Percentiles rank a stretch among this genome's conserved stretches.
Evolutionary conservation across 2,329 filamentous ascomycete species (phyloP).

Genomic region (Cercospora brassicicola): DNA sequence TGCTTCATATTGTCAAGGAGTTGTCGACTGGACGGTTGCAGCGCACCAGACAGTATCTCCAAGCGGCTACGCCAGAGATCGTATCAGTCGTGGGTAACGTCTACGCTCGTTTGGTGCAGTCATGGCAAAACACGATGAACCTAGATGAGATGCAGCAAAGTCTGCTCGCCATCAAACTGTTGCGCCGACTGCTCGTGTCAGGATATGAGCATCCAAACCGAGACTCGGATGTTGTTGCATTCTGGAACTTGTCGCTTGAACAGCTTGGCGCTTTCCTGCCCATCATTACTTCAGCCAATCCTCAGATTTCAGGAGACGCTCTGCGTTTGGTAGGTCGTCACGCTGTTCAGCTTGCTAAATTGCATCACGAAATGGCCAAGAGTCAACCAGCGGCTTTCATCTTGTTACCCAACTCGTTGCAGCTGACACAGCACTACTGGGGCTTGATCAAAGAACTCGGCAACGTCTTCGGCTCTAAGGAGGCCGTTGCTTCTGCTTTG

Average conservation of each 20-base stretch:
- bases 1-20: conserved; percentile 88
- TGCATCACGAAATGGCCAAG: conserved; percentile 83
- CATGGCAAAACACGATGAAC: conserved; percentile 55
- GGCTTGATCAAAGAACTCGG: conserved; percentile 74
- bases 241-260: conserved; percentile 76
- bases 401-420: conserved; percentile 74
- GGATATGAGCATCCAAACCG: conserved; percentile 83
- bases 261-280: conserved; percentile 76
- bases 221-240: conserved; percentile 71
- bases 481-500: conserved; percentile 37
- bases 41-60: conserved; percentile 72
- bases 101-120: conserved; percentile 69
- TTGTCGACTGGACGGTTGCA: conserved; percentile 76
- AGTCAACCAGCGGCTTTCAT: conserved; percentile 80
- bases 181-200: conserved; percentile 74
- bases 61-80: conserved; percentile 77
- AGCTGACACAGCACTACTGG: conserved; percentile 83
- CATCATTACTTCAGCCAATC: conserved; percentile 37
- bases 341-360: conserved; percentile 83
- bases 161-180: conserved; percentile 72
- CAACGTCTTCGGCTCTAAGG: conserved; percentile 64
- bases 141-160: conserved; percentile 70
- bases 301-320: conserved; percentile 11
- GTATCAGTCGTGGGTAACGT: conserved; percentile 71
- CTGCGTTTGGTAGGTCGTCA: conserved; percentile 72